These are phyloP conservation scores for Cyclanthera cordifolia DNA, from an alignment of 306 rosid species.

Conservation along the genomic window DNA sequence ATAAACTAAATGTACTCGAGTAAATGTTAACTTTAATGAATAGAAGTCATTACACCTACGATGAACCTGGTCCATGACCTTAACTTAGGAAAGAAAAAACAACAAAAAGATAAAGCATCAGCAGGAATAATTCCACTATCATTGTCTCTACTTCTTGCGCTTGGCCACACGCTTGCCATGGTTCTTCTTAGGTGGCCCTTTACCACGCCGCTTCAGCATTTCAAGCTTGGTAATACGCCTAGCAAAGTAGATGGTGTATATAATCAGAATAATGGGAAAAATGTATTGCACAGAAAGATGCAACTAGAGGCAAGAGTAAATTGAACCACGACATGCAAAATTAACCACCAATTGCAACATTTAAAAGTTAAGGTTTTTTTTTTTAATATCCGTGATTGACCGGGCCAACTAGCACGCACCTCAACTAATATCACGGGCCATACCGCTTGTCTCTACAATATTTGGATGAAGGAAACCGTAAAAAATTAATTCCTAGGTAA, in stretches of 20 bases:
- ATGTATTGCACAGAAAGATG: not conserved
- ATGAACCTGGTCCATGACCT: not conserved
- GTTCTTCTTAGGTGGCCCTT: constrained; percentile 92
- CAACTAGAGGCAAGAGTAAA: not conserved
- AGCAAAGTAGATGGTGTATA: constrained; percentile 12
- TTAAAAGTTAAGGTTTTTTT: not conserved
- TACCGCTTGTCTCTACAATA: no score
- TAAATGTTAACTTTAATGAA: not conserved
- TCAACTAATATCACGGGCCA: no score
- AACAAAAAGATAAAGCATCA: not conserved
- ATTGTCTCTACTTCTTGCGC: constrained; percentile 40
- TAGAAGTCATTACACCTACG: not conserved
- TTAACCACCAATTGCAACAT: not conserved
- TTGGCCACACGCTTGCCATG: constrained; percentile 80
- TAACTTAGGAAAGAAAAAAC: not conserved
- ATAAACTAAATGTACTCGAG: not conserved
- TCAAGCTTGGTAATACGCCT: constrained; percentile 78
- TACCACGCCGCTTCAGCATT: constrained; percentile 92
- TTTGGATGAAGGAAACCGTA: no score
- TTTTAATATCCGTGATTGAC: no score
- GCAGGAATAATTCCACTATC: not conserved
- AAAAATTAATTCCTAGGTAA: no score
- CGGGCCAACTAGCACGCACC: no score
- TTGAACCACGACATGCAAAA: not conserved
- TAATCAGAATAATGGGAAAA: not conserved